Base-by-base conservation (phyloP, 2,329 filamentous ascomycete genomes). In the Aspergillus oerlinghausenensis region DNA sequence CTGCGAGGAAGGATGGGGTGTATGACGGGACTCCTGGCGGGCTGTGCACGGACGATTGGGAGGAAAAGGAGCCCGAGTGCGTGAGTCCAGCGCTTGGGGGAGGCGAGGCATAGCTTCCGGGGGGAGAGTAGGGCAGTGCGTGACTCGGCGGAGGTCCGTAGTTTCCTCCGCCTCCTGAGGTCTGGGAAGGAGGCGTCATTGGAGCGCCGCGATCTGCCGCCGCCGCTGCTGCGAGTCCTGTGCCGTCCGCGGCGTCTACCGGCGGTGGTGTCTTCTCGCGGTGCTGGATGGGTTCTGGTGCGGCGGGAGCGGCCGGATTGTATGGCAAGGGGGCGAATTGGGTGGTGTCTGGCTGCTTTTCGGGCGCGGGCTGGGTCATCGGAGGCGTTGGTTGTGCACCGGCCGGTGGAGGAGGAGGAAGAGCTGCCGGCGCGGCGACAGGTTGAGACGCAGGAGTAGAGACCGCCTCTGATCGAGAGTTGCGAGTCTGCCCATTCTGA, bases 191-290 rank as follows among this genome's bases (percentile, higher is more conserved):
- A 4, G 68, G 63, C 35, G 67, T 61, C 51, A 73, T 75, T 42
- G 68, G 62, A 8, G 70, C 57, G 2, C 67, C 65, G 40, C 73
- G 64, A 55, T 79, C 76, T 42, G 70, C 72, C 55, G 69, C 70
- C 5, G 71, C 72, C 8, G 75, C 77, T 4, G 75, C 73, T 43
- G 73, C 67, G 4, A 80, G 72, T 2, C 77, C 78, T 1, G 77
- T 79, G 14, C 78, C 78, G 35, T 69, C 72, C 17, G 72, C 77
- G 40, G 77, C 82, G 68, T 87, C 84, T 26, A 75, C 73, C 11
- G 85, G 85, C 6, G 85, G 85, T 2, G 85, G 85, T 3, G 85
- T 87, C 73, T 86, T 86, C 69, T 87, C 84, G n/a, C 85, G 80
- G 63, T 85, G 80, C 45, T 81, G 77, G 52, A 87, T 85, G 2